phyloP scores from a whole-genome alignment of 2,329 filamentous ascomycete genomes.

The Aureobasidium zeae region DNA sequence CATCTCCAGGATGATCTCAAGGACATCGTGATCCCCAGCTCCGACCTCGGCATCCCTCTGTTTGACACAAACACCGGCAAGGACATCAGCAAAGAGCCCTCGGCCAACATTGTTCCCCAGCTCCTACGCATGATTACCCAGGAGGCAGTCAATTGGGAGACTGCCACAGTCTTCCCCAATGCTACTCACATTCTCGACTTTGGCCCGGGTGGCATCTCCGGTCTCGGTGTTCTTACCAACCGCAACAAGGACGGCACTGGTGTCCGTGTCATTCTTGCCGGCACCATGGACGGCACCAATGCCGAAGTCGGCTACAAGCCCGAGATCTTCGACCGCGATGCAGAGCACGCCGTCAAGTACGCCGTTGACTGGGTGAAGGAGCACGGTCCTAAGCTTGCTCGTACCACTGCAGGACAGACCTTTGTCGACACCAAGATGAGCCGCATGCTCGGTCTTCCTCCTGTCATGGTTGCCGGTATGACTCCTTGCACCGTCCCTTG shows the following conservation, averaged over 20 bases:
- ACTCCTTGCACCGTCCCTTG: conserved; percentile 80
- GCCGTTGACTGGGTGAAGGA: conserved; percentile 97
- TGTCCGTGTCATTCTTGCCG: conserved; percentile 89
- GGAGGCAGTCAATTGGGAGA: conserved; percentile 92
- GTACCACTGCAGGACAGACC: conserved; percentile 78
- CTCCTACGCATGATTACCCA: conserved; percentile 89
- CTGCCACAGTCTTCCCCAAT: conserved; percentile 78
- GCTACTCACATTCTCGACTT: conserved; percentile 96
- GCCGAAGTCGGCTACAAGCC: conserved; percentile 94
- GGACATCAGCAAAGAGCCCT: conserved; percentile 62
- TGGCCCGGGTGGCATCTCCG: conserved; percentile 91
- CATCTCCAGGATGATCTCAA: conserved; percentile 82
- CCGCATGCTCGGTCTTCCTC: conserved; percentile 71
- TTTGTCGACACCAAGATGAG: conserved; percentile 98
- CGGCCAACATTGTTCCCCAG: conserved; percentile 71
- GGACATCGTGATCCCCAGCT: conserved; percentile 64
- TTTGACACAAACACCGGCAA: conserved; percentile 84
- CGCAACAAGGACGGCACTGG: conserved; percentile 98
- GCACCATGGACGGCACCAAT: conserved; percentile 83
- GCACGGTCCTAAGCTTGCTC: conserved; percentile 84
- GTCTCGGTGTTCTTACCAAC: conserved; percentile 90
- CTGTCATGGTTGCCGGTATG: conserved; percentile 89
- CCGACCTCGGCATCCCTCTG: conserved; percentile 70
- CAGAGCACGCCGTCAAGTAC: conserved; percentile 88
- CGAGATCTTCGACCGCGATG: conserved; percentile 92